A percentile compares a stretch with the other conserved stretches of the same genome.
Conservation (phyloP, 352 stramenopile species). For the Phytophthora ohioensis region DNA sequence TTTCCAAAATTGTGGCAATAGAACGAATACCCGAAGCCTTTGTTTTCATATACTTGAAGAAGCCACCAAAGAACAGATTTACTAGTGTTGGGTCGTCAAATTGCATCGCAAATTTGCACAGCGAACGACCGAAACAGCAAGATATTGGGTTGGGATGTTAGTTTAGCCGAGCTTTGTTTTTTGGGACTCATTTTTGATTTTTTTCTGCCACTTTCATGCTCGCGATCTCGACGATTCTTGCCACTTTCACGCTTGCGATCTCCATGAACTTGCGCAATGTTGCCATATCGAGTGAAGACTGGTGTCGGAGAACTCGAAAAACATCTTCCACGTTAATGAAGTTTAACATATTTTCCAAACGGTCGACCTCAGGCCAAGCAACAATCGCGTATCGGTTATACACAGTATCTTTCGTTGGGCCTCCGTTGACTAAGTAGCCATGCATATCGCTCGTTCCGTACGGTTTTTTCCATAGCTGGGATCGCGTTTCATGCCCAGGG, state of each 20-base stretch:
- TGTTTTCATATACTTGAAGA: slow-evolving; percentile 17
- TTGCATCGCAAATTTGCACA: slow-evolving; percentile 14
- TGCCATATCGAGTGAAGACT: neutral
- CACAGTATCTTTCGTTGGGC: slow-evolving; percentile 24
- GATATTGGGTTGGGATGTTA: neutral
- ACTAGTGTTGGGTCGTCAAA: slow-evolving; percentile 19
- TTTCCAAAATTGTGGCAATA: slow-evolving; percentile 7
- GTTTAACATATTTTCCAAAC: slow-evolving; percentile 13
- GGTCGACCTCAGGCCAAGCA: slow-evolving; percentile 8
- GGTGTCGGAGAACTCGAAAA: slow-evolving; percentile 1
- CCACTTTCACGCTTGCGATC: neutral
- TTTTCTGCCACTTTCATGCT: too few relatives aligned
- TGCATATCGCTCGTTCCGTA: slow-evolving; percentile 21
- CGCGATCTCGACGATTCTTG: too few relatives aligned
- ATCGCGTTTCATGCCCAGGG: slow-evolving; percentile 20
- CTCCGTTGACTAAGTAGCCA: slow-evolving; percentile 33
- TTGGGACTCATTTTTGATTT: too few relatives aligned
- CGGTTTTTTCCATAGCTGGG: slow-evolving; percentile 23
- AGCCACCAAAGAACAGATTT: slow-evolving; percentile 16
- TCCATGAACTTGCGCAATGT: slow-evolving; percentile 19
- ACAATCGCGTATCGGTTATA: slow-evolving; percentile 32
- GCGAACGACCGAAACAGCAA: slow-evolving; percentile 1
- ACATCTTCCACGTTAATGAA: slow-evolving; percentile 13
- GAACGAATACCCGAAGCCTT: neutral
- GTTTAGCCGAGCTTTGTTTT: neutral